phyloP scores from a whole-genome alignment of 2,329 filamentous ascomycete genomes.

The Amauroascus verrucosus region DNA sequence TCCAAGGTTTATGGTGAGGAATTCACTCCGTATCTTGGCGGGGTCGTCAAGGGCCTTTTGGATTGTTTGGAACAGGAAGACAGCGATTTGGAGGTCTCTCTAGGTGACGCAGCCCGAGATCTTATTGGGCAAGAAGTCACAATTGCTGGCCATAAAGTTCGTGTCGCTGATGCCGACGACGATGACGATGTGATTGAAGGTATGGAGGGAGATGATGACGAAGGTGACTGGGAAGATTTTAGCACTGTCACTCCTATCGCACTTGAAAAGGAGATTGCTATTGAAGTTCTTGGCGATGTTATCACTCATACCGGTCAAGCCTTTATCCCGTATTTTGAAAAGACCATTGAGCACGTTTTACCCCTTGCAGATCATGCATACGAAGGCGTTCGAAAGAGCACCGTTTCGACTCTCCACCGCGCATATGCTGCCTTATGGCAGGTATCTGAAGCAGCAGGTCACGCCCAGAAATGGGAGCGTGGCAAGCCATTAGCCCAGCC shows the following conservation, averaged over 20 bases:
- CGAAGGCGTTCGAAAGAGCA: conserved; percentile 86
- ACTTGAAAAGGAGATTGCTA: conserved; percentile 92
- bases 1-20: conserved; percentile 81
- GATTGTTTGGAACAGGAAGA: conserved; percentile 84
- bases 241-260: conserved; percentile 79
- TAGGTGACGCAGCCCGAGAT: conserved; percentile 63
- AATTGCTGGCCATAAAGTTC: conserved; percentile 74
- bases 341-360: conserved; percentile 70
- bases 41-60: conserved; percentile 50
- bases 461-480: conserved; percentile 73
- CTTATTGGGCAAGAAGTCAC: conserved; percentile 66
- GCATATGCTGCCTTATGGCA: conserved; percentile 86
- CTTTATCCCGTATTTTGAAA: conserved; percentile 76
- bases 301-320: conserved; percentile 74
- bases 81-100: conserved; percentile 63
- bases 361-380: conserved; percentile 80
- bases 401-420: conserved; percentile 84
- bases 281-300: conserved; percentile 89
- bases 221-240: conserved; percentile 75
- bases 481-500: conserved; percentile 68
- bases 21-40: conserved; percentile 39
- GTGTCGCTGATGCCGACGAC: conserved; percentile 57
- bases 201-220: conserved; percentile 58
- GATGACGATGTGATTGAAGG: conserved; percentile 52
- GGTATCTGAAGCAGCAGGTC: conserved; percentile 68